phyloP scores from a whole-genome alignment of 148 eudicot species.

The Drosera capensis region DNA sequence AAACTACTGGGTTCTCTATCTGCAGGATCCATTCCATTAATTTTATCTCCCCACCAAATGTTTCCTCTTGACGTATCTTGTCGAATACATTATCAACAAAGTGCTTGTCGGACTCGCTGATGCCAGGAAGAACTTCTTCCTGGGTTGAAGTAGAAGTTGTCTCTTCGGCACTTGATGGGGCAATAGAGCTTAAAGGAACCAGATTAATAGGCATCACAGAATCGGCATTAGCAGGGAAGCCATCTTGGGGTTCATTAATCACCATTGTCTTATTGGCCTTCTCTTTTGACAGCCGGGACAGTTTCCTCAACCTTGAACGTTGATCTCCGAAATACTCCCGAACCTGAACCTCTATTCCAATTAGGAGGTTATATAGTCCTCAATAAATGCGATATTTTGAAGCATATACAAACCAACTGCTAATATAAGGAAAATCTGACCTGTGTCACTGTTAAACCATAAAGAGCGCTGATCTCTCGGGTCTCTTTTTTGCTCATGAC shows the following conservation, averaged over 20 bases:
- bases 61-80: slow-evolving; percentile 74
- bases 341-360: too few relatives aligned
- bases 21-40: slow-evolving; percentile 83
- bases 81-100: slow-evolving; percentile 56
- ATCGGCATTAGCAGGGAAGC: slow-evolving; percentile 21
- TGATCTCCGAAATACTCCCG: slow-evolving; percentile 65
- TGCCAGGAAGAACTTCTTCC: slow-evolving; percentile 37
- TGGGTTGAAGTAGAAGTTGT: slow-evolving; percentile 47
- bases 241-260: slow-evolving; percentile 25
- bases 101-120: slow-evolving; percentile 44
- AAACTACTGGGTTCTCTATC: slow-evolving; percentile 48
- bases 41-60: slow-evolving; percentile 74
- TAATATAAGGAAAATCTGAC: slow-evolving; percentile 15
- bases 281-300: slow-evolving; percentile 53
- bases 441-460: slow-evolving; percentile 90
- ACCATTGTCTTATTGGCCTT: slow-evolving; percentile 27
- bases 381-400: too few relatives aligned
- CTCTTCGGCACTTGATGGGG: slow-evolving; percentile 43
- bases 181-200: slow-evolving; percentile 45
- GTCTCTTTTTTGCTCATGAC: slow-evolving; percentile 70
- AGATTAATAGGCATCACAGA: slow-evolving; percentile 25
- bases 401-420: too few relatives aligned
- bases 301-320: slow-evolving; percentile 68
- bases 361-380: too few relatives aligned
- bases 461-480: slow-evolving; percentile 76